A percentile compares a stretch with the other conserved stretches of the same genome.
These are phyloP conservation scores for Cylindrotheca closterium DNA, from an alignment of 108 stramenopile species.

Conservation along the genomic window DNA sequence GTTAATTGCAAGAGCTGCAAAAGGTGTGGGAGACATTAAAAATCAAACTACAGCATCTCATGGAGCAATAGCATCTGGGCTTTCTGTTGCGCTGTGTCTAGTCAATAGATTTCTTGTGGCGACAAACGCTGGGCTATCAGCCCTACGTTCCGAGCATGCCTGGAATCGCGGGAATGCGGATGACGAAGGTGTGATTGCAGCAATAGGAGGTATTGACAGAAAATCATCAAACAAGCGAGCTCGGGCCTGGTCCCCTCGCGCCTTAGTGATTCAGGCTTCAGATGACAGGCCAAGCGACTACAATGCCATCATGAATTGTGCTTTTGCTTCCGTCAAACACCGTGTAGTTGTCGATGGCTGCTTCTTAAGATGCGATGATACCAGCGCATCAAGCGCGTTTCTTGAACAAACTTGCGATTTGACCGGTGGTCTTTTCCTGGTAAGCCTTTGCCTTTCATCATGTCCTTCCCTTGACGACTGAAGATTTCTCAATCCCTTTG, in stretches of 20 bases:
- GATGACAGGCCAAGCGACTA: constrained; percentile 82
- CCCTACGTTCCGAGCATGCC: constrained; percentile 33
- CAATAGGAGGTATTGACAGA: constrained; percentile 39
- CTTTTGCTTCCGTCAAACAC: constrained; percentile 74
- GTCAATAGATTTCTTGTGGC: constrained; percentile 83
- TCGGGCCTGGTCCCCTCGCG: constrained; percentile 63
- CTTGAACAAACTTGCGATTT: constrained; percentile 82
- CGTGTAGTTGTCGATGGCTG: constrained; percentile 82
- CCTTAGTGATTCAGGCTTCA: constrained; percentile 80
- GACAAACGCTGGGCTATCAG: constrained; percentile 65
- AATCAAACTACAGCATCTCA: constrained; percentile 12
- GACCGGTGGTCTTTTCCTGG: constrained; percentile 49
- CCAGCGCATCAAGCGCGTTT: constrained; percentile 49
- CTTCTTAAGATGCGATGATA: constrained; percentile 49
- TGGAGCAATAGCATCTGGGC: constrained; percentile 73
- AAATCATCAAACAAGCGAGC: constrained; percentile 26
- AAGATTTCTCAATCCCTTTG: neutral
- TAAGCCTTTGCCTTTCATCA: neutral
- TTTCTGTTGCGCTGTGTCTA: constrained; percentile 65
- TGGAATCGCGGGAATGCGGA: constrained; percentile 44
- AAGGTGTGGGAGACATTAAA: constrained; percentile 8
- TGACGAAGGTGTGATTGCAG: constrained; percentile 74
- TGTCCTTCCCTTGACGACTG: no score
- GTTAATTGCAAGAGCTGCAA: constrained; percentile 54
- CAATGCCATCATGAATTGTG: constrained; percentile 91